A percentile compares a stretch with the other conserved stretches of the same genome.
Evolutionary conservation across 306 rosid species (phyloP).

Genomic region (Cicer bijugum): DNA sequence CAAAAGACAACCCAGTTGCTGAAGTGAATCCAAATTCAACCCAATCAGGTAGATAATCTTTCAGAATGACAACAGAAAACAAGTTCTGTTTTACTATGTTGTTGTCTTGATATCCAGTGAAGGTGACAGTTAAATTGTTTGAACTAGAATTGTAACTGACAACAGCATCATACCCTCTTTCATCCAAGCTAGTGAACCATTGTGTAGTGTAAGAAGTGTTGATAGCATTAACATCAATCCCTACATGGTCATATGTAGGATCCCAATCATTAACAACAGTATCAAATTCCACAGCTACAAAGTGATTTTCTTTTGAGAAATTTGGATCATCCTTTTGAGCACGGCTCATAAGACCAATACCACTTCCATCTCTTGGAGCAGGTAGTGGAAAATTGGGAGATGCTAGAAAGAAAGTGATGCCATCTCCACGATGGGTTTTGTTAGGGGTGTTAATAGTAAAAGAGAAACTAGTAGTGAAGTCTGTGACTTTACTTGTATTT

Average conservation of each 20-base stretch:
- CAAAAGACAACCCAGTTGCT: constrained; percentile 36
- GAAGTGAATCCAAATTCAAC: constrained; percentile 53
- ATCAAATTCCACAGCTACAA: constrained; percentile 65
- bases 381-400: constrained; percentile 34
- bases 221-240: constrained; percentile 36
- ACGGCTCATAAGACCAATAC: constrained; percentile 42
- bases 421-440: constrained; percentile 38
- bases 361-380: constrained; percentile 40
- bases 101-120: constrained; percentile 38
- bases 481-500: constrained; percentile 25
- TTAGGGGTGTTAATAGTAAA: constrained; percentile 50
- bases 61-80: constrained; percentile 14
- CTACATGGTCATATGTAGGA: constrained; percentile 42
- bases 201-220: background rate
- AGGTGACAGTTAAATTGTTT: constrained; percentile 30
- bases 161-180: constrained; percentile 40
- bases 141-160: constrained; percentile 37
- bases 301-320: constrained; percentile 27
- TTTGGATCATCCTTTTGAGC: background rate
- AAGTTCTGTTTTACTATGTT: constrained; percentile 10
- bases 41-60: constrained; percentile 38
- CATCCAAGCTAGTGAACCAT: constrained; percentile 43
- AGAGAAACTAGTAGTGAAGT: constrained; percentile 51
- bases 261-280: constrained; percentile 43
- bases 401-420: constrained; percentile 58